phyloP scores from a whole-genome alignment of 140 eudicot genomes.

The Senecio squalidus region DNA sequence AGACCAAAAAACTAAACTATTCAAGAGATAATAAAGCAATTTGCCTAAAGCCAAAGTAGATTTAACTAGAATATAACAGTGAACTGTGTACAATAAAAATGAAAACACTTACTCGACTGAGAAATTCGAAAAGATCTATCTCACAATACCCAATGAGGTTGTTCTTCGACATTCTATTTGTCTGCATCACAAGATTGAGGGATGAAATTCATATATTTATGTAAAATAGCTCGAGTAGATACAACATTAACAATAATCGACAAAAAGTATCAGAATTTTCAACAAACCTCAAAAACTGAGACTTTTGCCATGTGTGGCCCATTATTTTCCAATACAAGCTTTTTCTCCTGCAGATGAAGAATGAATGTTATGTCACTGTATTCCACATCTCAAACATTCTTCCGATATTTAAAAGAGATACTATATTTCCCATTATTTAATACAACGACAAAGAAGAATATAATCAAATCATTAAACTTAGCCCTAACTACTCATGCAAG shows the following conservation, averaged over 20 bases:
- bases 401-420: too few relatives aligned
- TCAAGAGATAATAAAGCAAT: too few relatives aligned
- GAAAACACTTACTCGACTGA: constrained; percentile 51
- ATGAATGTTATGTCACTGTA: not conserved
- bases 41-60: too few relatives aligned
- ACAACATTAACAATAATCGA: constrained; percentile 2
- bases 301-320: constrained; percentile 84
- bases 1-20: not conserved
- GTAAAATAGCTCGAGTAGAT: not conserved
- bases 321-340: constrained; percentile 70
- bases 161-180: constrained; percentile 71
- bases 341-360: constrained; percentile 63
- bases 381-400: too few relatives aligned
- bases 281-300: constrained; percentile 78
- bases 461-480: too few relatives aligned
- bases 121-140: constrained; percentile 66
- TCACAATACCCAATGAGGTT: constrained; percentile 82
- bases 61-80: not conserved
- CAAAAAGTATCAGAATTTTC: not conserved
- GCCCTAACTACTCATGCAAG: too few relatives aligned
- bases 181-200: constrained; percentile 42
- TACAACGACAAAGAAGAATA: too few relatives aligned
- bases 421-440: too few relatives aligned
- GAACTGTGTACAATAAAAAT: not conserved
- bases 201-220: not conserved